Conservation (phyloP, 768 basidiomycete species). For the Lactarius sp. region DNA sequence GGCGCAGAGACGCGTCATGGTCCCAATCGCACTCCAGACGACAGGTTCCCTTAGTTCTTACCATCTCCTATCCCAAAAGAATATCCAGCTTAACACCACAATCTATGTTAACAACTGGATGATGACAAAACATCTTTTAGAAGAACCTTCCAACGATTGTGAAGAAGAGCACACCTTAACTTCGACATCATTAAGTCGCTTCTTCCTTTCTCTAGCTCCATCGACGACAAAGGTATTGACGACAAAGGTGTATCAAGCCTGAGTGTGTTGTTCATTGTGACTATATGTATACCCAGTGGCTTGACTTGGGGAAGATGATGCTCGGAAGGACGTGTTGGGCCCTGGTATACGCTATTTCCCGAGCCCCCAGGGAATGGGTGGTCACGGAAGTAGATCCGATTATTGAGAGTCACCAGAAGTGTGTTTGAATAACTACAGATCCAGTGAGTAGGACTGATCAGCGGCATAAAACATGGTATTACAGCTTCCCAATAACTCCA, state of each 20-base stretch:
- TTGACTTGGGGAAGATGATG: neutral
- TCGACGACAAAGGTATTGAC: too few relatives aligned
- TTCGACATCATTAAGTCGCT: too few relatives aligned
- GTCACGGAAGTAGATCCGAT: conserved; percentile 14
- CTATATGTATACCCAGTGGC: neutral
- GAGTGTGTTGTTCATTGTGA: neutral
- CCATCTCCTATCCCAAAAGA: neutral
- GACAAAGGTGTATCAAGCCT: neutral
- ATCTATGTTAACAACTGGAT: too few relatives aligned
- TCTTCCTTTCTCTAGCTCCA: neutral
- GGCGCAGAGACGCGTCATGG: too few relatives aligned
- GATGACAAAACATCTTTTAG: too few relatives aligned
- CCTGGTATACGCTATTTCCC: neutral
- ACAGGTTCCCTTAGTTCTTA: neutral
- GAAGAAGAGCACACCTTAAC: too few relatives aligned
- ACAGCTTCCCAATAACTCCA: conserved; percentile 25
- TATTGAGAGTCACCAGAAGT: conserved; percentile 27
- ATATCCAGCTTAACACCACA: too few relatives aligned
- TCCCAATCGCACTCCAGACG: neutral
- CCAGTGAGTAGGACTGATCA: neutral
- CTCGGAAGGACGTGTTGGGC: neutral
- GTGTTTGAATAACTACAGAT: conserved; percentile 26
- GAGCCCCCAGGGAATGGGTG: neutral
- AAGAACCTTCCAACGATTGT: too few relatives aligned
- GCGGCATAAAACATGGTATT: neutral